phyloP scores from a whole-genome alignment of 192 early-diverging fungal species.

The Entrophospora sp. region DNA sequence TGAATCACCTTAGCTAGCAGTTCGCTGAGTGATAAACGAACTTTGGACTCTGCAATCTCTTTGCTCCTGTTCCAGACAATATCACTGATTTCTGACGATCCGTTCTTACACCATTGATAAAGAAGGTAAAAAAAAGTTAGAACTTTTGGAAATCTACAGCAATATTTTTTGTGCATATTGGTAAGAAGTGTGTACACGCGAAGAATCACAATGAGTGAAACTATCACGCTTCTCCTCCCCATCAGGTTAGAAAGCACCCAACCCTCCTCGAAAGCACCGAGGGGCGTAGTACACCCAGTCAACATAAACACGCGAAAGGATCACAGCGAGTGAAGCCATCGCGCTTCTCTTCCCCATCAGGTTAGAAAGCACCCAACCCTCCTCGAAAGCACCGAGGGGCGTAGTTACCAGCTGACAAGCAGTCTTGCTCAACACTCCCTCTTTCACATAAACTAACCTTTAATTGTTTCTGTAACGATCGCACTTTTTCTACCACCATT shows the following conservation, averaged over 20 bases:
- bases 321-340: slow-evolving; percentile 18
- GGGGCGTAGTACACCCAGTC: slow-evolving; percentile 10
- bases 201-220: slow-evolving; percentile 13
- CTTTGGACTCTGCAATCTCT: slow-evolving; percentile 20
- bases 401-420: slow-evolving; percentile 8
- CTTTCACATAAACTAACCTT: slow-evolving; percentile 22
- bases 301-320: slow-evolving; percentile 2
- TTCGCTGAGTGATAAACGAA: slow-evolving; percentile 20
- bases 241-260: slow-evolving; percentile 20
- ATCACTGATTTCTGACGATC: slow-evolving; percentile 9
- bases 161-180: neutral
- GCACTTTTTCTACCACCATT: slow-evolving; percentile 14
- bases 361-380: slow-evolving; percentile 20
- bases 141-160: neutral
- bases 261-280: slow-evolving; percentile 18
- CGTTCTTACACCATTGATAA: neutral
- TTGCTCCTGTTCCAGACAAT: slow-evolving; percentile 12
- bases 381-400: slow-evolving; percentile 15
- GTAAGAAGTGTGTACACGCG: neutral
- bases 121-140: neutral
- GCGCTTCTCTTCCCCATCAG: slow-evolving; percentile 19
- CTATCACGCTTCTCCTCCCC: slow-evolving; percentile 18
- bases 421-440: slow-evolving; percentile 6
- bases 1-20: slow-evolving; percentile 16
- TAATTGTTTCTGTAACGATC: slow-evolving; percentile 9